Base-by-base conservation (phyloP, 1,139 yeast genomes). In the Suhomyces choctaworum region DNA sequence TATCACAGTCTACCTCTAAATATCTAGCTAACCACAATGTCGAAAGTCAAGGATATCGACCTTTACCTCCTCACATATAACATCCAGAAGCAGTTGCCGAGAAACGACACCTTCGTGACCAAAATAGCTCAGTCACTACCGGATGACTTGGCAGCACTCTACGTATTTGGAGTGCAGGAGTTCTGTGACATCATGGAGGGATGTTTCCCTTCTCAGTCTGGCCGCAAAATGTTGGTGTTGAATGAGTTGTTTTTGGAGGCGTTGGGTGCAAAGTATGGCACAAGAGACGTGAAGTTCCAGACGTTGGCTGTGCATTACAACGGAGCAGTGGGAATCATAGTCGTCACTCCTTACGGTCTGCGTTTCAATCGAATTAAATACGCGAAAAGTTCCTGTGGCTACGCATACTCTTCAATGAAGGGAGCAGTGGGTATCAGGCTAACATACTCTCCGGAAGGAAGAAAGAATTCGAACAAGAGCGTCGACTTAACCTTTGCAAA, bases 141-240 rank as follows among this genome's bases (percentile, higher is more conserved):
- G 2, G 44, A 49, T 1, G 47, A 50, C 2, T 47, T 64, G 3
- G 78, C 84, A 1, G 44, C 54, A 7, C 44, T 85, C 8, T 72
- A 77, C 37, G 87, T 75, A 0, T 73, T 86, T 52, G 94, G 87
- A 1, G 72, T 88, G 34, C 89, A 89, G 56, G 97, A 89, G 54
- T 56, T 85, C 20, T 75, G 87, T 27, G 64, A 84, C 1, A 67
- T 84, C 2, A 54, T 82, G 50, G 83, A 83, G 33, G 84, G 87
- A 1, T 68, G 83, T 7, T 73, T 78, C 36, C 60, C 61, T 2
- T 56, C 56, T 2, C 31, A 45, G 1, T 68, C 78, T 1, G 62
- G 67, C 13, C 50, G 52, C 3, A 64, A 70, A 36, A 51, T 82
- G 30, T 56, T 67, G 5, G 53, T 62, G 1, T 48, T 81, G 31